Evolutionary conservation across 2,329 filamentous ascomycete genomes (phyloP).

Genomic region (Scopulariopsis brevicaulis): DNA sequence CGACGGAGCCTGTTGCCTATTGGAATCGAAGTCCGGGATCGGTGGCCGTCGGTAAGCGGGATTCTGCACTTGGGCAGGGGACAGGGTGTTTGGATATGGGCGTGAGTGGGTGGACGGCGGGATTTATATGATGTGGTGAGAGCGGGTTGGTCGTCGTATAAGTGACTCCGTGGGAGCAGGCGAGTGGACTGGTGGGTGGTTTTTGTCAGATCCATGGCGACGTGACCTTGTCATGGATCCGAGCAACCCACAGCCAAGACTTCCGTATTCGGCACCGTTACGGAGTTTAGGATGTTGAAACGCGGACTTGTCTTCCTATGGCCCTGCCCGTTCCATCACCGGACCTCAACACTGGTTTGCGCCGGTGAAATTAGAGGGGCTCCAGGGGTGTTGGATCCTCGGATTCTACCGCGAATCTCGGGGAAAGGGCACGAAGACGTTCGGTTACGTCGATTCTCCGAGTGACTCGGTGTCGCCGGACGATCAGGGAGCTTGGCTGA

Average conservation of each 20-base stretch:
- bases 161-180: not conserved
- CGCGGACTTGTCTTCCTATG: not conserved
- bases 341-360: too few relatives aligned
- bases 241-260: not conserved
- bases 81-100: not conserved
- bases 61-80: not conserved
- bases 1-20: not conserved
- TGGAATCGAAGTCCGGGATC: not conserved
- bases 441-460: too few relatives aligned
- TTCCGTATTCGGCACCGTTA: not conserved
- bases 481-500: too few relatives aligned
- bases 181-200: not conserved
- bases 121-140: not conserved
- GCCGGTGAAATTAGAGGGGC: too few relatives aligned
- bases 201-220: not conserved
- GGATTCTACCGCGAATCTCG: too few relatives aligned
- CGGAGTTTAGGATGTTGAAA: not conserved
- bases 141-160: not conserved
- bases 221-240: not conserved
- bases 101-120: too few relatives aligned
- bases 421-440: too few relatives aligned
- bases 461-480: too few relatives aligned
- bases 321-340: not conserved
- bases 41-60: not conserved
- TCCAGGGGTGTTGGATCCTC: too few relatives aligned